Base-by-base conservation (phyloP, 1,284 basidiomycete species). In the Heliocybe sulcata region DNA sequence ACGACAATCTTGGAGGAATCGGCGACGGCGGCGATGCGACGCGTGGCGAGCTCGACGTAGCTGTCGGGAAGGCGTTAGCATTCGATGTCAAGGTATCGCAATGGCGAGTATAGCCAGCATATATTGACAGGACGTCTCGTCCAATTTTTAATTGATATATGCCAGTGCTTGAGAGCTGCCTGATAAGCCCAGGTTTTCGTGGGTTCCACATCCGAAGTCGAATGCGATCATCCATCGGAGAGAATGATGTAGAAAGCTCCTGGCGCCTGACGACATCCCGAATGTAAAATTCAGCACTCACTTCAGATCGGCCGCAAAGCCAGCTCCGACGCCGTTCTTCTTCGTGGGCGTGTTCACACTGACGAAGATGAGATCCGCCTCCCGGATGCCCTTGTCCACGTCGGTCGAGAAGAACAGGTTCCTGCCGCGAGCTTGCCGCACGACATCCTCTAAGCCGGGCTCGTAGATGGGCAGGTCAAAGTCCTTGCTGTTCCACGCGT, bases 351-450 rank as follows among this genome's bases (percentile, higher is more conserved):
- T 99, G 78, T 98, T 98, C 66, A 95, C 90, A 58, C 84, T 88
- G 65, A 92, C 90, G 67, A 92, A 92, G 69, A 92, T 90, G 57
- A 92, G 80, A 63, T 99, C 94, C 35, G 96, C 95, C 71, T 96
- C 94, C 61, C 77, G 81, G 69, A 99, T 98, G 56, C 79, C 92
- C 68, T 87, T 87, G 75, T 98, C 94, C 63, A 99, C 91, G 63
- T 98, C 88, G 53, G 94, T 96, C 26, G 90, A 91, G 80, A 99
- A 99, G 79, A 98, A 98, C 60, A 99, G 83, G 76, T 99, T 99
- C 72, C 87, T 85, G 45, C 93, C 95, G 54, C 96, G 85, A 56
- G 92, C 89, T 64, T 83, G 69, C 66, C 87, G 86, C 63, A 99
- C 92, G 61, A 99, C 92, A 50, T 90, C 93, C 59, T 87, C 93